Evolutionary conservation across 768 basidiomycete species (phyloP), one percentile per base, ranked within the genome.

Genomic region (Boletus reticuloceps): DNA sequence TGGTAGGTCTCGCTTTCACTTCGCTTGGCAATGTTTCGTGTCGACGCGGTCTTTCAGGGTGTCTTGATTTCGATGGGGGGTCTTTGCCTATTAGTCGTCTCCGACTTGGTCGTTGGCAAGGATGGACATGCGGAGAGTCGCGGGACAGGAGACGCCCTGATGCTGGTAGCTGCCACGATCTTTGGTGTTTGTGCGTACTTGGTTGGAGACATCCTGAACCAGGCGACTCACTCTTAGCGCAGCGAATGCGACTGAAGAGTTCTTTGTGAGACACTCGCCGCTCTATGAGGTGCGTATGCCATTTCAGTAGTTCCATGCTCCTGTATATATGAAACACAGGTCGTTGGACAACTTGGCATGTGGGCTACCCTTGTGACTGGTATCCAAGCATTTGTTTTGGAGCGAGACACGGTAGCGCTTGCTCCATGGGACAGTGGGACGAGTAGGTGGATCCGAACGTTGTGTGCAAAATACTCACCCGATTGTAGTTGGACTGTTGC

Each of bases 181-280:
- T 94, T 93, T 64, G 92, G 92, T 22, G 83, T 94, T 66, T 84
- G 90, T 92, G 61, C 51, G 85, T 81, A 10, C 16, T 36, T 17
- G 31, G 20, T 38, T 47, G 16, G 17, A 29, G 39, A n/a, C 9
- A 1, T 19, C 27, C 6, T 8, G 38, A 7, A 37, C 8, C 13
- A 17, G 11, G 19, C 10, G 37, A 46, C 47, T 62, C 61, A 53
- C 55, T n/a, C 39, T 13, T 51, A 38, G 6, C 25, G 40, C 62
- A 92, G 91, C 88, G 17, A 94, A 94, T 58, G 88, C 92, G 9
- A 91, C 89, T 0, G 92, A 94, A 68, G 92, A 94, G 63, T 89
- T 89, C 69, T 83, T 94, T 58, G 92, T 94, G 38, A 82, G 91
- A 54, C 82, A 77, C 53, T 79, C 84, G 10, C 92, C 91, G 4